phyloP scores from a whole-genome alignment of 345 rosid genomes.

The Turnera subulata region DNA sequence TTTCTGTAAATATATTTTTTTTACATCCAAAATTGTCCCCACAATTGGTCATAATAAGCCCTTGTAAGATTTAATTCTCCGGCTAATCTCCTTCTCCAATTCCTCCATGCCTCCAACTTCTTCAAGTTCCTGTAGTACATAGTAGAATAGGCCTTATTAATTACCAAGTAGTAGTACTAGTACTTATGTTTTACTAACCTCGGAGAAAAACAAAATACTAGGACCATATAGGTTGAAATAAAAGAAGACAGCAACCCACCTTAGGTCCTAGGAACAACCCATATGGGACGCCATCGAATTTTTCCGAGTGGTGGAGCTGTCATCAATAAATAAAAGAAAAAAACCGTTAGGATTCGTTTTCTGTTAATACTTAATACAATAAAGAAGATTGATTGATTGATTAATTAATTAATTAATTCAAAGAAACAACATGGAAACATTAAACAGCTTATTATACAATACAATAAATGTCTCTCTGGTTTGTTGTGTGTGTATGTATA shows the following conservation, averaged over 20 bases:
- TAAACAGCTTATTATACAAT: background rate
- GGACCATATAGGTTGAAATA: background rate
- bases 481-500: no score
- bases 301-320: constrained; percentile 60
- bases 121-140: constrained; percentile 44
- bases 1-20: no score
- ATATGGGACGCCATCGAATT: constrained; percentile 57
- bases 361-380: background rate
- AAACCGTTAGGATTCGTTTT: background rate
- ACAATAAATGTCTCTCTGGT: no score
- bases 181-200: no score
- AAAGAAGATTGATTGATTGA: background rate
- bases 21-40: background rate
- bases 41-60: background rate
- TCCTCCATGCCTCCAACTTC: constrained; percentile 49
- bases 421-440: background rate
- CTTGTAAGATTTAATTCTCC: constrained; percentile 10
- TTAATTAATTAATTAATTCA: background rate
- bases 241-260: constrained; percentile 16
- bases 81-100: constrained; percentile 34
- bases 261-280: constrained; percentile 62
- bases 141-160: background rate
- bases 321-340: background rate
- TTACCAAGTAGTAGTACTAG: background rate
- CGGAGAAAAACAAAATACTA: background rate